Evolutionary conservation across 768 basidiomycete species (phyloP).

Genomic region (Xerocomellus dryophilus): DNA sequence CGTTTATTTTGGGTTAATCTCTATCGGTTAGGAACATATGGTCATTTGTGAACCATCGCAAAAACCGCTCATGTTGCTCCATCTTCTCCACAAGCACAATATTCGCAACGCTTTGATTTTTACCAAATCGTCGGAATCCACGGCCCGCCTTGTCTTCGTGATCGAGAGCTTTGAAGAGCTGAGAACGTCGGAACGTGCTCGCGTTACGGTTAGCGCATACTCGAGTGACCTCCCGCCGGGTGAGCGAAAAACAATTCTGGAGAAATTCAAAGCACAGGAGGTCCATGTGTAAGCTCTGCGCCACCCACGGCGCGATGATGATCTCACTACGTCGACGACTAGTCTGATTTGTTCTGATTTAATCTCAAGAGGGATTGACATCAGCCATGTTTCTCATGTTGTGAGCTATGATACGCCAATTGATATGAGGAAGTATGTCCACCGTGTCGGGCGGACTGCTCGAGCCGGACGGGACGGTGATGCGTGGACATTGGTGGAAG

Average conservation of each 20-base stretch:
- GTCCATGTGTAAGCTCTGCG: slow-evolving; percentile 68
- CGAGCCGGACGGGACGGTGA: slow-evolving; percentile 85
- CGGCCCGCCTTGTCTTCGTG: slow-evolving; percentile 73
- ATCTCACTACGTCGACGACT: slow-evolving; percentile 5
- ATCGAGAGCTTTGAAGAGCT: slow-evolving; percentile 77
- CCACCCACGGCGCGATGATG: background rate
- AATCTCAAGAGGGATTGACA: slow-evolving; percentile 93
- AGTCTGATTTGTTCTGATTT: slow-evolving; percentile 97
- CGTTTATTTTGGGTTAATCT: background rate
- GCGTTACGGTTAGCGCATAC: slow-evolving; percentile 62
- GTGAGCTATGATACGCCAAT: slow-evolving; percentile 94
- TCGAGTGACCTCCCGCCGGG: slow-evolving; percentile 77
- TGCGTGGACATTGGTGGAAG: slow-evolving; percentile 95
- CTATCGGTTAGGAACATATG: slow-evolving; percentile 73
- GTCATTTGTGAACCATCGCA: slow-evolving; percentile 69
- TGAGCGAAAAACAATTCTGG: slow-evolving; percentile 76
- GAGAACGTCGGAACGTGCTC: slow-evolving; percentile 19
- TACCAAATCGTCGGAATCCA: slow-evolving; percentile 95
- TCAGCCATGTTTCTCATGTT: slow-evolving; percentile 88
- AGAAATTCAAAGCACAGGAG: slow-evolving; percentile 75
- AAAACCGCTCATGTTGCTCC: slow-evolving; percentile 88
- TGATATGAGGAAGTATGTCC: slow-evolving; percentile 98
- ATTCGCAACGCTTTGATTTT: slow-evolving; percentile 82
- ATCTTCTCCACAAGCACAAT: slow-evolving; percentile 65
- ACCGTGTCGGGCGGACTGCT: slow-evolving; percentile 94